Evolutionary conservation across 140 eudicot genomes (phyloP).

Genomic region (Oenanthe javanica): DNA sequence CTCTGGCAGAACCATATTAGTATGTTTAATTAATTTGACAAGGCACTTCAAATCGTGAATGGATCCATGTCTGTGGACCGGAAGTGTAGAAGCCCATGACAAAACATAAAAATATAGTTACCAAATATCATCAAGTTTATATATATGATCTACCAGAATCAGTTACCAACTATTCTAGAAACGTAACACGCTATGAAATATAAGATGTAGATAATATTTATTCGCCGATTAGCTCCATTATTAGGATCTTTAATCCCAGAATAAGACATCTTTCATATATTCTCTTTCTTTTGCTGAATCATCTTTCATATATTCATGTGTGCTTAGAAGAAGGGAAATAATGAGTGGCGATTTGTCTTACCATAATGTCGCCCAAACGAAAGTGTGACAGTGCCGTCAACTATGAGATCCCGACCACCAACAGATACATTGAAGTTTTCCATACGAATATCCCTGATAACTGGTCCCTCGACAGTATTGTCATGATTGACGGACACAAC

Average conservation of each 20-base stretch:
- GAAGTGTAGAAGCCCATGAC: not conserved
- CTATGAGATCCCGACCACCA: slow-evolving; percentile 97
- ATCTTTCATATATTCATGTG: not conserved
- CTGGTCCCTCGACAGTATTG: slow-evolving; percentile 52
- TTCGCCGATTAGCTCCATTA: not conserved
- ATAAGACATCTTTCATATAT: not conserved
- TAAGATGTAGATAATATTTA: not conserved
- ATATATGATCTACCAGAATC: not conserved
- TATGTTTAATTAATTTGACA: not conserved
- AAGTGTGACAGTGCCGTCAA: slow-evolving; percentile 78
- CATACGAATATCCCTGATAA: slow-evolving; percentile 88
- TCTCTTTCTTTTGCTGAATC: no score
- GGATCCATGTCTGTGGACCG: not conserved
- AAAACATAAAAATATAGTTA: not conserved
- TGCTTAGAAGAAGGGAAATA: not conserved
- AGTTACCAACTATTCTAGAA: not conserved
- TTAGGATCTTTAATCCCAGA: not conserved
- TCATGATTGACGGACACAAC: slow-evolving; percentile 74
- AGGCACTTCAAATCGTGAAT: not conserved
- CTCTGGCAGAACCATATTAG: not conserved
- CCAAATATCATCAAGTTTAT: not conserved
- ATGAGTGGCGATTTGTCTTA: slow-evolving; percentile 26
- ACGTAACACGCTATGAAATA: not conserved
- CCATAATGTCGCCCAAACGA: slow-evolving; percentile 96
- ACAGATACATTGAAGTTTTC: slow-evolving; percentile 86